phyloP scores from a whole-genome alignment of 257 asterid genomes.

The Solanum clarkiae region DNA sequence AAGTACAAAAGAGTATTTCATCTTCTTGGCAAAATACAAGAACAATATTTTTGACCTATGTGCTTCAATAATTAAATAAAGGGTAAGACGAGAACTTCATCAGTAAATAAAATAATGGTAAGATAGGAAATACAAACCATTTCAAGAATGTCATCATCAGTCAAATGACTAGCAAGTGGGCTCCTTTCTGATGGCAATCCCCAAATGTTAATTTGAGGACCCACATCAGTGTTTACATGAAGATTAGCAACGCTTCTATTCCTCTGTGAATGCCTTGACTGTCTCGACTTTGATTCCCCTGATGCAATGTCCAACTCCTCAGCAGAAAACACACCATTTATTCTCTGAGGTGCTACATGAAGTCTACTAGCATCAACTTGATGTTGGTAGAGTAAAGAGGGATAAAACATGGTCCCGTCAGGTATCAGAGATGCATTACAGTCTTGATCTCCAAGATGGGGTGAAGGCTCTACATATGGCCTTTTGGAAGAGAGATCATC shows the following conservation, averaged over 20 bases:
- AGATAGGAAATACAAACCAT: constrained; percentile 50
- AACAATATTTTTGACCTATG: not conserved
- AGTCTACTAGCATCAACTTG: constrained; percentile 54
- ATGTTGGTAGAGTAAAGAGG: constrained; percentile 47
- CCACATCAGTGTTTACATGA: constrained; percentile 5
- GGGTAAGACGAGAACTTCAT: constrained; percentile 5
- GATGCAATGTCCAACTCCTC: constrained; percentile 19
- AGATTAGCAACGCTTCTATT: constrained; percentile 24
- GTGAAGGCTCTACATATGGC: constrained; percentile 35
- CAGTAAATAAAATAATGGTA: not conserved
- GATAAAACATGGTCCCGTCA: constrained; percentile 41
- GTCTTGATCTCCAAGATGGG: constrained; percentile 27
- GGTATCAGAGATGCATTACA: constrained; percentile 25
- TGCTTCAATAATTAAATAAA: not conserved
- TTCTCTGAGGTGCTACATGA: constrained; percentile 33
- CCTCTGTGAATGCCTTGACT: constrained; percentile 19
- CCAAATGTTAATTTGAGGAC: constrained; percentile 29
- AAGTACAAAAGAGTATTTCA: not conserved
- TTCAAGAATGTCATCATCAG: constrained; percentile 84
- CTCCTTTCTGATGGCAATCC: constrained; percentile 49
- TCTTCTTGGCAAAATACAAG: not conserved
- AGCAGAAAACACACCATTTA: constrained; percentile 16
- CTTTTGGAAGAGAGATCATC: constrained; percentile 33
- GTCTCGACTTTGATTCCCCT: constrained; percentile 21
- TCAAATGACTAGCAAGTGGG: constrained; percentile 37